phyloP scores from a whole-genome alignment of 225 moss, liverwort and hornwort genomes.

The Ulota crispa region DNA sequence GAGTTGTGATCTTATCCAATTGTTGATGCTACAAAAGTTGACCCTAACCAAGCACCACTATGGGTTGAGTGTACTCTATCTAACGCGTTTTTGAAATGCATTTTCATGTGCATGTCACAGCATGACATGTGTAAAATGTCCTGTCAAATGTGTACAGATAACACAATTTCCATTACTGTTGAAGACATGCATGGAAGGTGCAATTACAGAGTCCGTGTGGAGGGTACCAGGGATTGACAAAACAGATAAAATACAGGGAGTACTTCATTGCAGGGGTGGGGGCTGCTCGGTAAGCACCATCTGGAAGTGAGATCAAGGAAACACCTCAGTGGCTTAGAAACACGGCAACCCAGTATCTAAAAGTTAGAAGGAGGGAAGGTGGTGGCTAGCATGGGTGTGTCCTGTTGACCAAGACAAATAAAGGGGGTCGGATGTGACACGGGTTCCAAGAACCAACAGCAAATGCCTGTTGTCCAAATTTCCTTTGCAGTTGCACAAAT shows the following conservation, averaged over 20 bases:
- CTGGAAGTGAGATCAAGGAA: neutral
- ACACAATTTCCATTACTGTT: no score
- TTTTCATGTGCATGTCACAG: no score
- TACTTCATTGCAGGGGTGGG: neutral
- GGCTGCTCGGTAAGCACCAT: neutral
- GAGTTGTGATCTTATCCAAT: no score
- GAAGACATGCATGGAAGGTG: no score
- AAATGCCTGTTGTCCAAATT: neutral
- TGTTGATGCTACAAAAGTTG: no score
- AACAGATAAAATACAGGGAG: neutral
- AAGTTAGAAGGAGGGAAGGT: neutral
- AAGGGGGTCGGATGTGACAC: neutral
- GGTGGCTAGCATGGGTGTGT: neutral
- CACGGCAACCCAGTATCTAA: neutral
- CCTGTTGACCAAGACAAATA: neutral
- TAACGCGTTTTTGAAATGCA: no score
- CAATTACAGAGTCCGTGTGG: no score
- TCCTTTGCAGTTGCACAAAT: slow-evolving; percentile 19
- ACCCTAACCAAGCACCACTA: no score
- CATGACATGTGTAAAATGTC: no score
- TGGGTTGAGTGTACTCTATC: neutral
- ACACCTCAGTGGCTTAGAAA: neutral
- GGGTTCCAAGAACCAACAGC: slow-evolving; percentile 7
- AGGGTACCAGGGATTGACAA: no score
- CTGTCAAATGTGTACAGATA: no score